Evolutionary conservation across 169 alveolate species (phyloP).

Genomic region (Cyclospora cayetanensis): DNA sequence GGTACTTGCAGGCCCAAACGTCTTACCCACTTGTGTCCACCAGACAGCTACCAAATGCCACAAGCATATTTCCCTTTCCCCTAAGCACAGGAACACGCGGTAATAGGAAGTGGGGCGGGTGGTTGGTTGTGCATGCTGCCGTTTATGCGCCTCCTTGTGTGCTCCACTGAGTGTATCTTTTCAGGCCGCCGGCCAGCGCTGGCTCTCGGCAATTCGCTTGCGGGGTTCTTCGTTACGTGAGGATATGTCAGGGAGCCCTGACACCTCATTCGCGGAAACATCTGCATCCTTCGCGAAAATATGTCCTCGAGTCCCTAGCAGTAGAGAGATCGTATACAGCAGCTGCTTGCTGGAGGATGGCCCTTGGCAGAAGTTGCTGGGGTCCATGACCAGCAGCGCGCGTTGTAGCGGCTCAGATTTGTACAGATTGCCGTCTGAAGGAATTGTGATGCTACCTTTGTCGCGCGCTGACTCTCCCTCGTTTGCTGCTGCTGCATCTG

Average conservation of each 20-base stretch:
- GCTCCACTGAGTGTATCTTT: neutral
- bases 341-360: conserved; percentile 33
- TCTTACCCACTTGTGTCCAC: no score
- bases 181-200: neutral
- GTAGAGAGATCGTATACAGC: neutral
- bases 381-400: neutral
- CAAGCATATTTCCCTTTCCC: no score
- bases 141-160: neutral
- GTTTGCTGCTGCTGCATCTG: neutral
- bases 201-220: neutral
- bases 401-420: neutral
- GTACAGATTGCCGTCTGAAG: neutral
- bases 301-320: neutral
- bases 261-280: neutral
- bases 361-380: neutral
- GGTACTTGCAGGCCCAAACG: no score
- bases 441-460: neutral
- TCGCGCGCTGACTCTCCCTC: neutral
- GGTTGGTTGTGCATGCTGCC: neutral
- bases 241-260: neutral
- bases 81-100: no score
- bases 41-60: no score
- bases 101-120: no score
- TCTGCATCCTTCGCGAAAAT: neutral
- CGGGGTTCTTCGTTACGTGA: neutral